Base-by-base conservation (phyloP, 352 stramenopile species). In the Phytophthora fragariaefolia region DNA sequence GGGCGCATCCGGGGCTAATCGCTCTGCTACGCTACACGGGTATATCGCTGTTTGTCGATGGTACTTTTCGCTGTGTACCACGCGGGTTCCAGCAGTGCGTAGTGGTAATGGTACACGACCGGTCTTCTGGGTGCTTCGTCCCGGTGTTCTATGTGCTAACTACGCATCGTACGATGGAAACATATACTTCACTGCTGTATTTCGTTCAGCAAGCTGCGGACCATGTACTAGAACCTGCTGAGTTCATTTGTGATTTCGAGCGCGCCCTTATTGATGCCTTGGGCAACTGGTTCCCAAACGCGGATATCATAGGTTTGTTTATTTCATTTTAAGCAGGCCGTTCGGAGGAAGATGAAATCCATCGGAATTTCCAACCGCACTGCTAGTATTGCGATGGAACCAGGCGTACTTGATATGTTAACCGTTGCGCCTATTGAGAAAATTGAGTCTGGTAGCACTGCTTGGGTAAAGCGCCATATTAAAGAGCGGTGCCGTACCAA, bases 21-120 rank as follows among this genome's bases (percentile, higher is more conserved):
- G 1, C 22, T 1, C 24, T 72, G 17, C 48, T 74, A 0, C 34
- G 32, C 2, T 67, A 68, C 47, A 6, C 22, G 0, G 49, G 49
- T 10, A 45, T 30, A 17, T 20, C n/a, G n/a, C 4, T 74, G 4
- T 78, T 78, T 20, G 20, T 75, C 1, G 71, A 78, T 38, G 71
- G 71, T 0, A 73, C 58, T 0, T 73, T 73, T 52, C 38, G 54
- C 4, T 58, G 49, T 12, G 43, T 57, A 1, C 51, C 51, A 13
- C 20, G 40, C 12, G 28, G 38, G 0, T 68, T 69, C 22, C 7
- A 30, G 1, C 47, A 69, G 7, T 73, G 66, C 28, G 18, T 64
- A 17, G 27, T 73, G 7, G 6, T 73, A 3, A 69, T 73, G 59
- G 52, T 66, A 1, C 43, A 61, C 34, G 66, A 69, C 17, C 15